Conservation (phyloP, 2,329 filamentous ascomycete species). For the Orbilia brochopaga region DNA sequence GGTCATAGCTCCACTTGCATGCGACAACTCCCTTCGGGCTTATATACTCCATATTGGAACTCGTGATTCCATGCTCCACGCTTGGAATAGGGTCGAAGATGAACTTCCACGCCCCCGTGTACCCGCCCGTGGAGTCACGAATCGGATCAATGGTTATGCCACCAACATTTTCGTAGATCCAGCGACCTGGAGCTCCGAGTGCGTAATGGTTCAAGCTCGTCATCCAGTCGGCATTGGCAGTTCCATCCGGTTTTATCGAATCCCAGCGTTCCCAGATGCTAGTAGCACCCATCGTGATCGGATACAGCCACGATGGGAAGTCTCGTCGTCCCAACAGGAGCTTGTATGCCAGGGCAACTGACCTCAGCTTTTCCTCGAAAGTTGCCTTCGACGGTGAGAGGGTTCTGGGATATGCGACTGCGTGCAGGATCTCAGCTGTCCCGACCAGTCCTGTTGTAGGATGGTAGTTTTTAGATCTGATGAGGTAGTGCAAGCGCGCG, state of each 20-base stretch:
- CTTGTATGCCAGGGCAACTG: constrained; percentile 58
- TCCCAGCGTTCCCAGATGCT: constrained; percentile 65
- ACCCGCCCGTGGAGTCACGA: constrained; percentile 5
- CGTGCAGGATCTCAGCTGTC: constrained; percentile 58
- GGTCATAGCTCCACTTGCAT: constrained; percentile 43
- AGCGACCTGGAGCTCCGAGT: constrained; percentile 61
- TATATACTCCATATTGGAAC: constrained; percentile 21
- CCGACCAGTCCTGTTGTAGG: constrained; percentile 61
- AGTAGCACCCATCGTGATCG: constrained; percentile 61
- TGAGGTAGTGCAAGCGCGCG: constrained; percentile 56
- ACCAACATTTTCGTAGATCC: constrained; percentile 61
- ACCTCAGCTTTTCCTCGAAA: constrained; percentile 4
- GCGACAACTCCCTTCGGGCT: constrained; percentile 25
- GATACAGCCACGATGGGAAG: constrained; percentile 62
- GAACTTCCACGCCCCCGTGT: constrained; percentile 11
- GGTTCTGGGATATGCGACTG: constrained; percentile 54
- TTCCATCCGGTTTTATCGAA: constrained; percentile 60
- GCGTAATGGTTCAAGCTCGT: constrained; percentile 64
- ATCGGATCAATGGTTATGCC: constrained; percentile 57
- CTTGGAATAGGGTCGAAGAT: constrained; percentile 38
- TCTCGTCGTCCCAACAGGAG: constrained; percentile 62
- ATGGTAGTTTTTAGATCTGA: constrained; percentile 56
- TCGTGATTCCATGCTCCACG: constrained; percentile 23
- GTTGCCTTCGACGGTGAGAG: constrained; percentile 8
- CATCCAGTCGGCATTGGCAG: constrained; percentile 62